Conservation (phyloP, 83 land plant species). For the Diphasiastrum complanatum region DNA sequence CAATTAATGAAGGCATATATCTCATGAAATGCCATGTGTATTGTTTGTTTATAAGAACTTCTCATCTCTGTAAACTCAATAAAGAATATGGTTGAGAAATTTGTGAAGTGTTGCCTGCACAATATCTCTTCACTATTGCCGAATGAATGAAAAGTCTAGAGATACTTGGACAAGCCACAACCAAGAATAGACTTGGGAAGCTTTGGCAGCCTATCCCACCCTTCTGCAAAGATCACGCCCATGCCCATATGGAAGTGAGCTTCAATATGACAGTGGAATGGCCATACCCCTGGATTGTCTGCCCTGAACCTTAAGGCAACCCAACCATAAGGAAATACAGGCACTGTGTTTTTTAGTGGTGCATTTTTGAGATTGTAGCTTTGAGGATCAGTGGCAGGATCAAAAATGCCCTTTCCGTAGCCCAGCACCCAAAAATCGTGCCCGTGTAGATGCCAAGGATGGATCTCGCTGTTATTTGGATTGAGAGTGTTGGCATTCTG, state of each 20-base stretch:
- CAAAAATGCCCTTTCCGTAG: constrained; percentile 30
- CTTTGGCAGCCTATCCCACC: constrained; percentile 15
- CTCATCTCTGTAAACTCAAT: too few relatives aligned
- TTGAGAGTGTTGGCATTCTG: constrained; percentile 36
- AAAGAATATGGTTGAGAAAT: too few relatives aligned
- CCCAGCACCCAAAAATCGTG: constrained; percentile 48
- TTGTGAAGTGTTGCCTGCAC: too few relatives aligned
- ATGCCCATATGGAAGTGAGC: constrained; percentile 32
- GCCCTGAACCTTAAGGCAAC: constrained; percentile 27
- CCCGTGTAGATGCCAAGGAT: constrained; percentile 50
- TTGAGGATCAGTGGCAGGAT: constrained; percentile 6
- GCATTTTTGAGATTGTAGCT: constrained; percentile 22
- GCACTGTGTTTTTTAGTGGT: constrained; percentile 28
- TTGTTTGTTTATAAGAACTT: too few relatives aligned
- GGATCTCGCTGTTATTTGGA: constrained; percentile 31
- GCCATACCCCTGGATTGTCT: constrained; percentile 43
- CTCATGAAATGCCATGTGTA: too few relatives aligned
- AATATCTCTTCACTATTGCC: too few relatives aligned
- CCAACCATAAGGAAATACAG: constrained; percentile 39
- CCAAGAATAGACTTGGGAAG: constrained; percentile 23
- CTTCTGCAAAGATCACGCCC: constrained; percentile 36
- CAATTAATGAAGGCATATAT: too few relatives aligned
- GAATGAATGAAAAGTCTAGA: too few relatives aligned
- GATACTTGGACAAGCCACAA: constrained; percentile 29
- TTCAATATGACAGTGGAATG: constrained; percentile 32